Percentiles rank a stretch among this genome's conserved stretches.
Evolutionary conservation across 257 asterid genomes (phyloP).

Genomic region (Solanum ahanhuiri): DNA sequence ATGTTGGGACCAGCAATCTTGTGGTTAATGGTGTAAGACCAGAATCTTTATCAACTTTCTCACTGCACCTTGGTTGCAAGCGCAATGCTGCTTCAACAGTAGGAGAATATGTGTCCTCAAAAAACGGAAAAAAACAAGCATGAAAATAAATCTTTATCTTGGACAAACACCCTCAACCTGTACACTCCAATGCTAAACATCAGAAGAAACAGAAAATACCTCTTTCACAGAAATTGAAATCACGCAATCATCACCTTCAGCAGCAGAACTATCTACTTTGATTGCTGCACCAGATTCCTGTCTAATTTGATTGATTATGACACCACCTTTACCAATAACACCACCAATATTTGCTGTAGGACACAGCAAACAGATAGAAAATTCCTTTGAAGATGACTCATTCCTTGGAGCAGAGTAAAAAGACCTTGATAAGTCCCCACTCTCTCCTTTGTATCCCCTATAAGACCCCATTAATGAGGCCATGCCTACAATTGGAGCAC

Average conservation of each 20-base stretch:
- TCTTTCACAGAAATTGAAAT: slow-evolving; percentile 70
- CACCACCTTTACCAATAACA: slow-evolving; percentile 92
- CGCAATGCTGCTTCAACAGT: slow-evolving; percentile 84
- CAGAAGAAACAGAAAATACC: slow-evolving; percentile 24
- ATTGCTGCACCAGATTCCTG: slow-evolving; percentile 84
- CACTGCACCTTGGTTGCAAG: slow-evolving; percentile 96
- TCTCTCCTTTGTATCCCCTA: slow-evolving; percentile 79
- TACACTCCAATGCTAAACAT: not conserved
- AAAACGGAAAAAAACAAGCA: slow-evolving; percentile 27
- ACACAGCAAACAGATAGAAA: slow-evolving; percentile 69
- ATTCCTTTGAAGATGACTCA: slow-evolving; percentile 65
- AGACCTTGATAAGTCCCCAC: slow-evolving; percentile 66
- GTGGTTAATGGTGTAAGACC: slow-evolving; percentile 79
- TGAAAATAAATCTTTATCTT: not conserved
- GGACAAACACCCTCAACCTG: not conserved
- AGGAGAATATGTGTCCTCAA: slow-evolving; percentile 64
- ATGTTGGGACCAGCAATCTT: slow-evolving; percentile 74
- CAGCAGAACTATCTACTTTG: slow-evolving; percentile 75
- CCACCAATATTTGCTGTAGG: slow-evolving; percentile 83
- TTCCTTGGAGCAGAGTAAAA: slow-evolving; percentile 62
- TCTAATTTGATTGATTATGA: slow-evolving; percentile 76
- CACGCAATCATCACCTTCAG: slow-evolving; percentile 81
- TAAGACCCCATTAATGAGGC: slow-evolving; percentile 57
- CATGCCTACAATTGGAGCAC: slow-evolving; percentile 70
- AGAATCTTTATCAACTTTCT: slow-evolving; percentile 84